Evolutionary conservation across 495 filamentous ascomycete genomes (phyloP).

Genomic region (Penicillium coffeae): DNA sequence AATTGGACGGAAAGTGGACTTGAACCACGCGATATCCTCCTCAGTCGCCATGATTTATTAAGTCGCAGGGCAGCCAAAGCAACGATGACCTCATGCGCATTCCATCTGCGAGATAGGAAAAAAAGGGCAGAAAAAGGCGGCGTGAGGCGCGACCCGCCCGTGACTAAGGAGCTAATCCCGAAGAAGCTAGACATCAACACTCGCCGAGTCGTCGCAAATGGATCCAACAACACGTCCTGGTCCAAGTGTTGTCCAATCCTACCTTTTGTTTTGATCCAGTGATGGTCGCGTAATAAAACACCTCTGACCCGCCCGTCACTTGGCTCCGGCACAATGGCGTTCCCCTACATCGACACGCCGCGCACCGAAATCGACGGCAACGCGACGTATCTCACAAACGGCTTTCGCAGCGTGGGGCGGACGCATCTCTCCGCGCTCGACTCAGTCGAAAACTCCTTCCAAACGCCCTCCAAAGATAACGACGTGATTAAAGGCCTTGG

Average conservation of each 20-base stretch:
- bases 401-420: conserved; percentile 43
- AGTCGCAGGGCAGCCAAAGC: conserved; percentile 7
- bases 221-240: conserved; percentile 39
- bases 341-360: conserved; percentile 69
- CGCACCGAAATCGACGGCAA: conserved; percentile 71
- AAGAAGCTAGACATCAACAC: conserved; percentile 45
- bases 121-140: conserved; percentile 27
- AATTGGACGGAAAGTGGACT: conserved; percentile 51
- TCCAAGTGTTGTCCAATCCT: conserved; percentile 10
- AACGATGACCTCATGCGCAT: conserved; percentile 38
- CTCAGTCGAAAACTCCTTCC: conserved; percentile 79
- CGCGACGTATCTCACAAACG: conserved; percentile 69
- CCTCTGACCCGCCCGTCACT: conserved; percentile 5
- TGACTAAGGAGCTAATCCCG: conserved; percentile 26
- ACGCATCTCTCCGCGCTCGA: conserved; percentile 63
- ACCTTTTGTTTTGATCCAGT: conserved; percentile 11
- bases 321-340: conserved; percentile 34
- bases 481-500: conserved; percentile 66
- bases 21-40: conserved; percentile 48
- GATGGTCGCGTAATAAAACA: conserved; percentile 33
- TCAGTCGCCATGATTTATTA: conserved; percentile 43
- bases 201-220: conserved; percentile 15
- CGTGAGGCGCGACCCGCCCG: conserved; percentile 22
- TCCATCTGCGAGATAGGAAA: conserved; percentile 1
- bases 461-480: conserved; percentile 75